These are phyloP conservation scores for Tulasnella sp. DNA, from an alignment of 768 basidiomycete genomes.

Conservation along the genomic window DNA sequence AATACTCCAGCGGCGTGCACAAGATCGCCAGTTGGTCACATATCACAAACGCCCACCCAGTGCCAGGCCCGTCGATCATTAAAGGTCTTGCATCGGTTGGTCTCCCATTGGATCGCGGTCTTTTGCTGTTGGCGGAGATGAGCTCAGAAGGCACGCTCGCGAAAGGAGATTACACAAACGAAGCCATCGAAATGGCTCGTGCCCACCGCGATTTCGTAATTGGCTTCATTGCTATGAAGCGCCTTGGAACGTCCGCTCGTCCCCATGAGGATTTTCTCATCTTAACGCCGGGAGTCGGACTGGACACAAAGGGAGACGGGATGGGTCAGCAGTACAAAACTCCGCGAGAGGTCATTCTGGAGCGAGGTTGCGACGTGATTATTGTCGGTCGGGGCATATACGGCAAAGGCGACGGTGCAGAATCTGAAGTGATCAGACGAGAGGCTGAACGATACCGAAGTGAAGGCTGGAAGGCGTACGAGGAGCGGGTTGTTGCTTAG, in stretches of 20 bases:
- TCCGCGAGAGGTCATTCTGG: conserved; percentile 66
- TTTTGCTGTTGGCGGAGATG: conserved; percentile 94
- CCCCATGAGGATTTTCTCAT: conserved; percentile 72
- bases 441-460: conserved; percentile 75
- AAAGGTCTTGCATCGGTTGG: conserved; percentile 83
- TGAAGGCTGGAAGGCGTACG: conserved; percentile 89
- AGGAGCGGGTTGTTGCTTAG: conserved; percentile 32
- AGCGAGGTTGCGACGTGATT: conserved; percentile 85
- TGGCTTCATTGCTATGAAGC: conserved; percentile 85
- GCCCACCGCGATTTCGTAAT: conserved; percentile 76
- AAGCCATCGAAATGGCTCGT: conserved; percentile 80
- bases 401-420: conserved; percentile 40
- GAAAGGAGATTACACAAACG: conserved; percentile 66
- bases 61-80: conserved; percentile 92
- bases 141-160: conserved; percentile 80
- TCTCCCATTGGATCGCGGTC: conserved; percentile 66
- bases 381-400: conserved; percentile 96
- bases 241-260: conserved; percentile 47
- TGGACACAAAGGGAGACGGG: conserved; percentile 63
- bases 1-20: conserved; percentile 87
- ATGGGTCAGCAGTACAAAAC: conserved; percentile 96
- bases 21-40: conserved; percentile 94
- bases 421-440: conserved; percentile 30
- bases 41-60: conserved; percentile 90
- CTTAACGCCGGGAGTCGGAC: conserved; percentile 83